Conservation (phyloP, 2,329 filamentous ascomycete genomes). For the Pseudopithomyces maydicus region DNA sequence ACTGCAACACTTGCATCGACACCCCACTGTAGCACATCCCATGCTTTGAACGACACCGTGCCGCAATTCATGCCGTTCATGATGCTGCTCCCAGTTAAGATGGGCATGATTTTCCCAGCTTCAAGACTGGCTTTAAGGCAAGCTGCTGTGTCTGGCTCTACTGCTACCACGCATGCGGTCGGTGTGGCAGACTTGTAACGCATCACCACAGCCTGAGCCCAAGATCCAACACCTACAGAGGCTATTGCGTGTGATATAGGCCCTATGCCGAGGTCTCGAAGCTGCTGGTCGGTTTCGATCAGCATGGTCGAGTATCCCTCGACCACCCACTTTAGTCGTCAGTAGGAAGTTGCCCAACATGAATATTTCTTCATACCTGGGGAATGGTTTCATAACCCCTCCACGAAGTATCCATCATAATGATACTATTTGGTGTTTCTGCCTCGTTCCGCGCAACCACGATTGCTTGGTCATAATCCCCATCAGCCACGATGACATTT, state of each 20-base stretch:
- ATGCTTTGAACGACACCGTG: conserved; percentile 68
- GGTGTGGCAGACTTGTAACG: conserved; percentile 62
- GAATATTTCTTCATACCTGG: conserved; percentile 43
- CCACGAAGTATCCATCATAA: conserved; percentile 73
- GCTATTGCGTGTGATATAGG: conserved; percentile 61
- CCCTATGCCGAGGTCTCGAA: conserved; percentile 46
- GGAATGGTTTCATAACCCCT: conserved; percentile 70
- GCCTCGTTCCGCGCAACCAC: conserved; percentile 53
- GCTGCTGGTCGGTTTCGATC: conserved; percentile 67
- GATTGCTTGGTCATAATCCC: conserved; percentile 69
- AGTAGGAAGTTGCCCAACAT: background rate
- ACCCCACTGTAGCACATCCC: conserved; percentile 62
- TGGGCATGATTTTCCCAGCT: conserved; percentile 53
- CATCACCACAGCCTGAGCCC: conserved; percentile 70
- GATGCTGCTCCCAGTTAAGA: conserved; percentile 66
- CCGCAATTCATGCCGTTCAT: conserved; percentile 79
- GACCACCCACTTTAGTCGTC: conserved; percentile 66
- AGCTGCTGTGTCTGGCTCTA: conserved; percentile 71
- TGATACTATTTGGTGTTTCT: conserved; percentile 50
- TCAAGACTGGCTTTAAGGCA: conserved; percentile 60
- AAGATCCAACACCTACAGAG: conserved; percentile 74
- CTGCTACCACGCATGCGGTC: conserved; percentile 60
- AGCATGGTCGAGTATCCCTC: conserved; percentile 79
- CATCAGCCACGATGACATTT: conserved; percentile 59
- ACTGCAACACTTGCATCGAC: conserved; percentile 67